A percentile compares a stretch with the other conserved stretches of the same genome.
Evolutionary conservation across 2,329 filamentous ascomycete genomes (phyloP).

Genomic region (Leptographium flavum): DNA sequence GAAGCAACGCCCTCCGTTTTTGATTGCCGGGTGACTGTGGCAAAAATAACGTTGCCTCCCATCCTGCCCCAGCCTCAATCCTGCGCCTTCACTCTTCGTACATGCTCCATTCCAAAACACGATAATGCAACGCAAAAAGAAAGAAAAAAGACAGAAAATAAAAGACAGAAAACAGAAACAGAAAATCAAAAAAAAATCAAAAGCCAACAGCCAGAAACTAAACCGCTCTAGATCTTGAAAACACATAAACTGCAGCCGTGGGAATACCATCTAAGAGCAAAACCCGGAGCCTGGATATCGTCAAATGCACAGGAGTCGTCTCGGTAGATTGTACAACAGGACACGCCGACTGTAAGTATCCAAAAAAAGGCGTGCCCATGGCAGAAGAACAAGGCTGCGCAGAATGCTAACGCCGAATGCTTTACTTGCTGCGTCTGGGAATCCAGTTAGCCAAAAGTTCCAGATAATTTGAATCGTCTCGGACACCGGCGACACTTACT

Average conservation of each 20-base stretch:
- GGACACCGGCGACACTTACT: slow-evolving; percentile 5
- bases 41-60: slow-evolving; percentile 1
- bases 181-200: neutral
- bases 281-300: neutral
- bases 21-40: neutral
- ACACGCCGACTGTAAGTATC: neutral
- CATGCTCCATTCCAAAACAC: neutral
- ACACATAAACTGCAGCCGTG: too few species aligned
- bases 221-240: too few species aligned
- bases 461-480: neutral
- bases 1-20: slow-evolving; percentile 1
- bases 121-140: neutral
- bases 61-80: neutral
- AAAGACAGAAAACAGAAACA: neutral
- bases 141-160: neutral
- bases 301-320: neutral
- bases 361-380: neutral
- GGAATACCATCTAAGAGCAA: neutral
- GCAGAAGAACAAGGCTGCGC: neutral
- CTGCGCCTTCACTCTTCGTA: neutral
- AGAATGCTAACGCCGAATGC: too few species aligned
- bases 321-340: neutral
- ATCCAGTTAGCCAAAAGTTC: neutral
- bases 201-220: neutral
- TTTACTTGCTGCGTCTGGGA: neutral